Base-by-base conservation (phyloP, 768 basidiomycete species). In the Boletus rex-veris region DNA sequence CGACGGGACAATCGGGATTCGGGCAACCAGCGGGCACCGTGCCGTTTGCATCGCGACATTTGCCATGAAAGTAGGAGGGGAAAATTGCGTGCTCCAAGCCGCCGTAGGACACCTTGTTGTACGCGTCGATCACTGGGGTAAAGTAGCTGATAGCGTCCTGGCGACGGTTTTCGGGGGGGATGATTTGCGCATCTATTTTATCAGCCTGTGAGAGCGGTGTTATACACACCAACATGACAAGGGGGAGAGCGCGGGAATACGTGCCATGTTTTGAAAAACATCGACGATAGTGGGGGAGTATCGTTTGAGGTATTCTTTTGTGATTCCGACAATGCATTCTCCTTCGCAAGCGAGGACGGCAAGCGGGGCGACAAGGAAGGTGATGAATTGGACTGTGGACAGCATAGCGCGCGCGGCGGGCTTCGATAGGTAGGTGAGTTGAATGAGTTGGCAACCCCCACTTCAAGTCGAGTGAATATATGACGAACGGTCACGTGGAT, bases 1-100 rank as follows among this genome's bases (percentile, higher is more conserved):
- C n/a, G n/a, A n/a, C n/a, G n/a, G n/a, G n/a, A n/a, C n/a, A 91
- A 62, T 90, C 82, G 35, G 88, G 86, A 59, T 90, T 87, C 9
- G 88, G 88, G 60, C 89, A 90, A 21, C 89, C 88, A 2, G 71
- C 48, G 15, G 88, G 88, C 38, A 86, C 79, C 52, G 75, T 70
- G 39, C 81, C 80, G 41, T 79, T 72, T 21, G 74, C 59, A 45
- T 62, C 63, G 64, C 79, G 78, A 61, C 88, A 90, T 69, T 87
- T 90, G 52, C 88, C 89, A 58, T 90, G 88, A 66, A 91, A 91
- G 70, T 73, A 80, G n/a, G 70, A 64, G 6, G 82, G 81, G 58
- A 90, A 90, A 54, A 90, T 83, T n/a, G 77, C 80, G 39, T 66
- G 71, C 60, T 80, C 71, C 64, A 85, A 73, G 6, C 66, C 62